phyloP scores from a whole-genome alignment of 1,284 basidiomycete genomes.

The Hemileia vastatrix region DNA sequence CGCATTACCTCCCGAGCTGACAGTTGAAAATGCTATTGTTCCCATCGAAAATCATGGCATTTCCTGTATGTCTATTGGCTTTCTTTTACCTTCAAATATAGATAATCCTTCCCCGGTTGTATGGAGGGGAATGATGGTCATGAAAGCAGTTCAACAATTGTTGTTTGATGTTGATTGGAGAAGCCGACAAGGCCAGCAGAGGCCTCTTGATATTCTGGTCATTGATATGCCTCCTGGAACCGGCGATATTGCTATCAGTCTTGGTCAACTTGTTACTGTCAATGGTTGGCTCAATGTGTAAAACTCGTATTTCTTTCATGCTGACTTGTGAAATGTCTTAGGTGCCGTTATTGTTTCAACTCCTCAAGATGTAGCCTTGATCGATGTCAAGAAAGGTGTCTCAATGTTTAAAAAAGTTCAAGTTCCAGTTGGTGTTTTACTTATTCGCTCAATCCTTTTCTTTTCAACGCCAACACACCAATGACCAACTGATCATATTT shows the following conservation, averaged over 20 bases:
- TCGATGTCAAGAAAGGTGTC: slow-evolving; percentile 86
- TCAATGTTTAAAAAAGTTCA: slow-evolving; percentile 83
- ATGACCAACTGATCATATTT: not conserved
- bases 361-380: slow-evolving; percentile 85
- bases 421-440: slow-evolving; percentile 57
- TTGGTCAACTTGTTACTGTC: slow-evolving; percentile 79
- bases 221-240: slow-evolving; percentile 97
- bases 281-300: slow-evolving; percentile 55
- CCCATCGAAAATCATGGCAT: slow-evolving; percentile 83
- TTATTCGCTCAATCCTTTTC: not conserved
- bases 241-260: slow-evolving; percentile 84
- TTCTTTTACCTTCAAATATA: slow-evolving; percentile 48
- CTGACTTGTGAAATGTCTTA: slow-evolving; percentile 39
- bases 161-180: slow-evolving; percentile 94
- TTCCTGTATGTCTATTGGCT: slow-evolving; percentile 96
- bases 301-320: not conserved
- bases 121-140: slow-evolving; percentile 97
- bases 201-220: slow-evolving; percentile 67
- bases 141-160: slow-evolving; percentile 93
- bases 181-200: slow-evolving; percentile 25
- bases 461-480: not conserved
- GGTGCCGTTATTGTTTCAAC: slow-evolving; percentile 88
- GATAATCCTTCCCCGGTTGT: slow-evolving; percentile 66
- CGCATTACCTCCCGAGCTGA: slow-evolving; percentile 68
- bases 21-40: slow-evolving; percentile 56